Conservation (phyloP, 805 yeast species). For the Suhomyces faveliae region DNA sequence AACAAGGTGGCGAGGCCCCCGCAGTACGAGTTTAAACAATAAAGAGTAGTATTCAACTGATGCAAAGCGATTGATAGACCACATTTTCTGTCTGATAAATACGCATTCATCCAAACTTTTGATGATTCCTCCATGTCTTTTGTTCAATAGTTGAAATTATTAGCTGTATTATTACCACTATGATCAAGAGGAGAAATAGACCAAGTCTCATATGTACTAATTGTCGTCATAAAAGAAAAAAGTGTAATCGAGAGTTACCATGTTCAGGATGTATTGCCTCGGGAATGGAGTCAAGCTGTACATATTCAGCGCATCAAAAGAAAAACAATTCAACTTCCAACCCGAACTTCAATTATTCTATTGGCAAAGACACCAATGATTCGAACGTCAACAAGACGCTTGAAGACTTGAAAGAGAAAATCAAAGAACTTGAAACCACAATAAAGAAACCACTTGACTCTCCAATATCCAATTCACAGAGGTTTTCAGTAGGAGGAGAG, state of each 20-base stretch:
- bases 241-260: constrained; percentile 36
- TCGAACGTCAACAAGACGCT: not conserved
- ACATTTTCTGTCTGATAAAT: not conserved
- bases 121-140: not conserved
- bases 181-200: constrained; percentile 34
- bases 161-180: not conserved
- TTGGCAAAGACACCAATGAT: constrained; percentile 5
- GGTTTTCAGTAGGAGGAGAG: not conserved
- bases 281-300: constrained; percentile 12
- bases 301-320: constrained; percentile 5
- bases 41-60: not conserved
- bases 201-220: constrained; percentile 46
- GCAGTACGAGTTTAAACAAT: too few relatives aligned
- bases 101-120: not conserved
- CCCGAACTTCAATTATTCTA: not conserved
- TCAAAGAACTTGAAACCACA: not conserved
- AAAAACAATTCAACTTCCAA: constrained; percentile 7
- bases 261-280: constrained; percentile 14
- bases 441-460: not conserved
- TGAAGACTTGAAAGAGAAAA: not conserved
- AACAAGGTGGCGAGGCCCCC: not conserved
- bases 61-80: not conserved
- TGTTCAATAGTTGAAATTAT: not conserved
- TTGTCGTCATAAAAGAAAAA: constrained; percentile 48
- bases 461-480: not conserved